A percentile compares a stretch with the other conserved stretches of the same genome.
Conservation (phyloP, 2,329 filamentous ascomycete species). For the Alternaria rosae region DNA sequence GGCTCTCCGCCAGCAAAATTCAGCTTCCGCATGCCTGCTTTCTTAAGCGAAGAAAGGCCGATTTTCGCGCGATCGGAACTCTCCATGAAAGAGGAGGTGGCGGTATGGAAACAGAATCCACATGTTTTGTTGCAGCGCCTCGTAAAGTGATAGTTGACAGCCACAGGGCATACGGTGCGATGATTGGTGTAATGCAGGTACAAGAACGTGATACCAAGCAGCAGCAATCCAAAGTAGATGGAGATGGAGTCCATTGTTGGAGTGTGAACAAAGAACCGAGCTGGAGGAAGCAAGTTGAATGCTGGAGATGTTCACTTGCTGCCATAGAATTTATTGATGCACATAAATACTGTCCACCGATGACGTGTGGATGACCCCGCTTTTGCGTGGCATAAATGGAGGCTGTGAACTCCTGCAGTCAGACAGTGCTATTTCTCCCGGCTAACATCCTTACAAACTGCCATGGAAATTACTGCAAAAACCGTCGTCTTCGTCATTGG, state of each 20-base stretch:
- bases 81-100: conserved; percentile 56
- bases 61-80: conserved; percentile 53
- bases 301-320: neutral
- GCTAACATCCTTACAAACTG: neutral
- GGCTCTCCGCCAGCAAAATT: conserved; percentile 66
- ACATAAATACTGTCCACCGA: neutral
- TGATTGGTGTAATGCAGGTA: neutral
- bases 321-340: neutral
- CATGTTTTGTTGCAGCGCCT: conserved; percentile 60
- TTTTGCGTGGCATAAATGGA: conserved; percentile 1
- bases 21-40: conserved; percentile 63
- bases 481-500: conserved; percentile 16
- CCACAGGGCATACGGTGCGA: conserved; percentile 39
- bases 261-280: neutral
- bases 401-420: neutral
- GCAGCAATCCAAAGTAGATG: conserved; percentile 1
- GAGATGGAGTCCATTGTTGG: neutral
- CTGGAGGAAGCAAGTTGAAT: neutral
- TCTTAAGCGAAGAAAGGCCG: conserved; percentile 56
- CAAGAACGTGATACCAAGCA: neutral
- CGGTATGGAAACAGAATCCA: conserved; percentile 66
- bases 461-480: neutral
- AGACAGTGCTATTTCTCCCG: neutral
- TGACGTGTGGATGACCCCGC: neutral
- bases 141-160: conserved; percentile 59